A percentile compares a stretch with the other conserved stretches of the same genome.
Evolutionary conservation across 2,329 filamentous ascomycete genomes (phyloP).

Genomic region (Aspergillus sergii): DNA sequence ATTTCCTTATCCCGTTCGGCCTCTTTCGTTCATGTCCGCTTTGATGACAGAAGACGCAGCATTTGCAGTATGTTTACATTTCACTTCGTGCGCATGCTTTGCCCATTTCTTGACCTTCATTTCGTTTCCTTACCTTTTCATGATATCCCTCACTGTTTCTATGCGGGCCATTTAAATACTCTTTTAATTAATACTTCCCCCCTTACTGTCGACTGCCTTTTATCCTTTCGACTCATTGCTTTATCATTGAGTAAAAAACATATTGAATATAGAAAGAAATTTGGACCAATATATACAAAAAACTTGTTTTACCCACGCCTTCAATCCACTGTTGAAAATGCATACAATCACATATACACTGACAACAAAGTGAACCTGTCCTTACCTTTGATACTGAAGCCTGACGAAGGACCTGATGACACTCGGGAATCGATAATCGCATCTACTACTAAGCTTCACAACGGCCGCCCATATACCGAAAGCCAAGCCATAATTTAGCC

Average conservation of each 20-base stretch:
- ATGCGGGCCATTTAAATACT: conserved; percentile 34
- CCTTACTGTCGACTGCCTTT: conserved; percentile 24
- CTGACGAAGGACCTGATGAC: neutral
- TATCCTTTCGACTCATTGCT: conserved; percentile 13
- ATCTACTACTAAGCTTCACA: neutral
- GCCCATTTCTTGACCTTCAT: conserved; percentile 26
- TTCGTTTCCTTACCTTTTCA: conserved; percentile 32
- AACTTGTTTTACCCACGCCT: neutral
- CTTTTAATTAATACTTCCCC: conserved; percentile 34
- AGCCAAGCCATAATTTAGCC: neutral
- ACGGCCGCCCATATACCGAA: neutral
- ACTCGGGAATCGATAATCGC: neutral
- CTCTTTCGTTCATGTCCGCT: conserved; percentile 40
- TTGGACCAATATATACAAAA: conserved; percentile 13
- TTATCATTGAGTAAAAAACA: conserved; percentile 20
- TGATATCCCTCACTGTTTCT: conserved; percentile 49
- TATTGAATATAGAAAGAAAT: conserved; percentile 19
- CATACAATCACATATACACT: neutral
- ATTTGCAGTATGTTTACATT: conserved; percentile 33
- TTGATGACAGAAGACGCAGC: conserved; percentile 47
- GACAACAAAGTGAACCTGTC: neutral
- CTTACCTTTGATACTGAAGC: neutral
- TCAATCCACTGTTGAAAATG: neutral
- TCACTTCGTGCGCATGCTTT: conserved; percentile 23
- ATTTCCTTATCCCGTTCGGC: conserved; percentile 30